Evolutionary conservation across 345 rosid genomes (phyloP), one percentile per base, ranked within the genome.

Genomic region (Gossypium raimondii): DNA sequence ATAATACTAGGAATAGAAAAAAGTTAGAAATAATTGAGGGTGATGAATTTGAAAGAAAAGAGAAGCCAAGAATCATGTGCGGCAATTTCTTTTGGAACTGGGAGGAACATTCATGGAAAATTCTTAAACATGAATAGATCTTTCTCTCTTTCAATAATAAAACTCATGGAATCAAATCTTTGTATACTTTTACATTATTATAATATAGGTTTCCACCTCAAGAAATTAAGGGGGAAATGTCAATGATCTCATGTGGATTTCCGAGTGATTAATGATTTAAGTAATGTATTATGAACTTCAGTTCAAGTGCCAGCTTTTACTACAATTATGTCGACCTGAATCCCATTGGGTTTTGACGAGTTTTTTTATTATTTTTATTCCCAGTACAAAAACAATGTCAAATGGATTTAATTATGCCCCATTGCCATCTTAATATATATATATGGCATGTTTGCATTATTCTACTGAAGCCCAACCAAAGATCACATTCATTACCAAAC

Each of bases 161-260:
- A 38, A 63, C 38, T 38, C 67, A 34, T 10, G 50, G 13, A 62
- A 63, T 63, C 67, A 34, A 34, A 34, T 34, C 41, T 62, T 62
- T 63, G 47, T 63, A 9, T 63, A 22, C 48, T 34, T 17, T 38
- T 34, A 63, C 34, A 7, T 63, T 34, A 20, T 34, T 63, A 9
- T 7, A 17, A 27, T 5, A 34, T 34, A 34, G 41, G 13, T 17
- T 34, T 63, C 45, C 45, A 62, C 67, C 67, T 34, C 22, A 34
- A 38, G 20, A 6, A 62, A 34, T 34, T 16, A 63, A 34, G 14
- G 2, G 47, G 67, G 4, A 63, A 63, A 16, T 34, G 24, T 63
- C 67, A 63, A 63, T 63, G 67, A 34, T 17, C 22, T 63, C 67
- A 38, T 63, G 24, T 63, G 67, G 24, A 16, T 63, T 63, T 34